phyloP scores from a whole-genome alignment of 352 stramenopile genomes.

The Phytophthora crassamura region DNA sequence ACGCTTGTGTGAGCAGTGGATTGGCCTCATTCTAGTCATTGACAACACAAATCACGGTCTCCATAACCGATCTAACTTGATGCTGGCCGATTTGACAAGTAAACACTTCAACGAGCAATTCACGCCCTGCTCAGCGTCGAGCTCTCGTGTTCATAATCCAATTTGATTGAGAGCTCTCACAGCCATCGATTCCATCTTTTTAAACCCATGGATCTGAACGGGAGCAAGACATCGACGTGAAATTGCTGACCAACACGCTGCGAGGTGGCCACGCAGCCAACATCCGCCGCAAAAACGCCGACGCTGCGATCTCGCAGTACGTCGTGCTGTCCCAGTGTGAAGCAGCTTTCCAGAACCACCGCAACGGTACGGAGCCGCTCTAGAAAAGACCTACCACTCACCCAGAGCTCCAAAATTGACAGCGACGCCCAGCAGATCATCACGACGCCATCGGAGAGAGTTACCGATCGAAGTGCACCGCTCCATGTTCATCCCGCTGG shows the following conservation, averaged over 20 bases:
- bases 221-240: constrained; percentile 6
- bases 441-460: constrained; percentile 23
- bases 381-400: constrained; percentile 22
- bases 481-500: constrained; percentile 25
- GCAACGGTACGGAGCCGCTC: constrained; percentile 6
- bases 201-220: constrained; percentile 14
- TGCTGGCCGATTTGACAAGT: constrained; percentile 24
- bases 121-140: constrained; percentile 1
- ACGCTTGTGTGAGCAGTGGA: too few relatives aligned
- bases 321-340: constrained; percentile 13
- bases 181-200: neutral
- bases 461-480: constrained; percentile 27
- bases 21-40: neutral
- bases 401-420: constrained; percentile 19
- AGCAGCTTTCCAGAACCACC: constrained; percentile 21
- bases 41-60: too few relatives aligned
- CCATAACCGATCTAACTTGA: constrained; percentile 9
- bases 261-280: constrained; percentile 21
- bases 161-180: constrained; percentile 5
- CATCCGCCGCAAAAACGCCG: constrained; percentile 16
- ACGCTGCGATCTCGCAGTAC: constrained; percentile 19
- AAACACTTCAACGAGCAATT: constrained; percentile 21
- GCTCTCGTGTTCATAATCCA: constrained; percentile 3
- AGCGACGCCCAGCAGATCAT: constrained; percentile 25
- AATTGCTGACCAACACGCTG: constrained; percentile 22